Percentiles rank a stretch among this genome's conserved stretches.
phyloP scores from a whole-genome alignment of 805 yeast species.

The Cyberlindnera amylophila region DNA sequence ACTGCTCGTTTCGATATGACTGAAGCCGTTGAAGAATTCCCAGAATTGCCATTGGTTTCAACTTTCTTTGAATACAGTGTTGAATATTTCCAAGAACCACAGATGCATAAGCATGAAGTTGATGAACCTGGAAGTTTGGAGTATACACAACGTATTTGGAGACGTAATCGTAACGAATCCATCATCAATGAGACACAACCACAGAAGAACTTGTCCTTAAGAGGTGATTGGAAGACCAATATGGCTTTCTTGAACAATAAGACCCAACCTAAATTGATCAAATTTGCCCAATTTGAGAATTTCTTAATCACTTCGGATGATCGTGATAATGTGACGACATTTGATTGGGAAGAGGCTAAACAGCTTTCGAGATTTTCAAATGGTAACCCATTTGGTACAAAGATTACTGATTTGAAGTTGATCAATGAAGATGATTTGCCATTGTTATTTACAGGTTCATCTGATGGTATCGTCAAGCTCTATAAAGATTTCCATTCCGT shows the following conservation, averaged over 20 bases:
- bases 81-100: constrained; percentile 96
- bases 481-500: constrained; percentile 69
- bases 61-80: constrained; percentile 69
- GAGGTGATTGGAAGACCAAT: constrained; percentile 80
- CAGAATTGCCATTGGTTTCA: constrained; percentile 50
- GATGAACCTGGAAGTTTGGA: constrained; percentile 93
- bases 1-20: constrained; percentile 48
- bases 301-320: constrained; percentile 78
- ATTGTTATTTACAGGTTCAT: constrained; percentile 78
- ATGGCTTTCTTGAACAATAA: constrained; percentile 59
- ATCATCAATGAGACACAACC: constrained; percentile 87
- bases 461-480: constrained; percentile 90
- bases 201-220: constrained; percentile 76
- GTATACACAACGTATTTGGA: constrained; percentile 79
- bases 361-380: constrained; percentile 69
- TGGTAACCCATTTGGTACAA: constrained; percentile 83
- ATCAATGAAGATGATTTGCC: constrained; percentile 92
- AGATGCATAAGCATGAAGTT: constrained; percentile 74
- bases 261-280: constrained; percentile 74
- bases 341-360: constrained; percentile 77
- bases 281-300: constrained; percentile 88
- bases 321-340: constrained; percentile 74
- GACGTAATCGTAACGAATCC: constrained; percentile 82
- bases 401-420: constrained; percentile 80
- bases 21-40: constrained; percentile 20